Base-by-base conservation (phyloP, 768 basidiomycete genomes). In the Leccinum sublutescens region DNA sequence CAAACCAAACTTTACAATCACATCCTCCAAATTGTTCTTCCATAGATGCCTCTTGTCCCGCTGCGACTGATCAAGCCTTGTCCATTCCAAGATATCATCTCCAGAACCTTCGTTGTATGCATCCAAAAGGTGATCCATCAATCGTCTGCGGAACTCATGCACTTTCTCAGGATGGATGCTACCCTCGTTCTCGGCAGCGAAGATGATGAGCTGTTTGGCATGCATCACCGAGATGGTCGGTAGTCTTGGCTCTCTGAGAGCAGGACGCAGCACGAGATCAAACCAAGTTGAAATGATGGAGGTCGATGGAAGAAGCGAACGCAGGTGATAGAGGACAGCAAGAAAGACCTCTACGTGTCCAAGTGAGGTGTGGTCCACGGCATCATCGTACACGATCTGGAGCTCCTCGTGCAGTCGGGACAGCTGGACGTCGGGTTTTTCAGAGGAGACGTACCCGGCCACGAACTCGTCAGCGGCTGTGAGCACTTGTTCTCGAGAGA, bases 261-360 rank as follows among this genome's bases (percentile, higher is more conserved):
- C 88, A 25, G 89, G 87, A 34, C 91, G 85, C 3, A 93, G 78
- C 27, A 89, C 79, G 34, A 89, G 80, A 69, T 93, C 90, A 71
- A 91, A 93, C 92, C 92, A 93, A 27, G 79, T 80, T 2, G 86
- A 86, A 57, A 91, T 87, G 56, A 92, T 77, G 25, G 88, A 88
- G 6, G 78, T 78, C 8, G 87, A 75, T 3, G 88, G 77, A 7
- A 91, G 75, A 29, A 89, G 77, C 12, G 86, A 81, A 10, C 77
- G 76, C 27, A 93, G 78, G 64, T 84, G 84, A 62, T 81, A 80
- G 6, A 93, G 78, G 17, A 89, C 79, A 25, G 81, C 79, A 11
- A 93, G 79, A 64, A 93, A 85, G 14, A 84, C 72, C 66, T 90
- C 88, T 3, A 79, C 80, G 65, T 91, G 88, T 23, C 76, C 76